Evolutionary conservation across 2,329 filamentous ascomycete genomes (phyloP), one percentile per base, ranked within the genome.

Genomic region (Fusarium algeriense): DNA sequence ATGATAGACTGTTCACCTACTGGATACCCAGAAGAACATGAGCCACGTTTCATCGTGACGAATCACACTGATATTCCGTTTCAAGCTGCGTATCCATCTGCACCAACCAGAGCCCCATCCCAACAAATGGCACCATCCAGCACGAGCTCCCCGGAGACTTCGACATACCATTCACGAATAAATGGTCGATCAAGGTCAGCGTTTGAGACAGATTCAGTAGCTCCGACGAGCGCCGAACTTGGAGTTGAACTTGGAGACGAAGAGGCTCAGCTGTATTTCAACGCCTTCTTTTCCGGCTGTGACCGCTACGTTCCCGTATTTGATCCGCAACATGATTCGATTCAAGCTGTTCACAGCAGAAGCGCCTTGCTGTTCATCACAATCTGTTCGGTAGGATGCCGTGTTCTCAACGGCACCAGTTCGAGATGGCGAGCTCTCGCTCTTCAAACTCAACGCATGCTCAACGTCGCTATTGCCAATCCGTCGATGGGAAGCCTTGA

Each of bases 361-460:
- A 67, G 38, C n/a, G n/a, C 66, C 2, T 5, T 67, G 1, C 14
- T 67, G 0, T 67, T 38, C 3, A 62, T 59, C 2, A 67, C 64
- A 7, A 67, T 67, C 7, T 67, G 64, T 6, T 62, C 64, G 13
- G 56, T 67, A 4, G 64, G 64, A 2, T 67, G 64, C 1, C 64
- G 64, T 7, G 64, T 67, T 5, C n/a, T 67, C 0, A 45, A 67
- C 3, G 64, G 64, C 11, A 67, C 64, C 0, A 55, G 41, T 1
- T 17, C 48, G 0, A 54, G 56, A 35, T 67, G 63, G 55, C 56
- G 64, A 8, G 49, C 56, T 9, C 48, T 67, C 0, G 56, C 63
- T 1, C 30, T 67, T 3, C 30, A 50, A 1, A 67, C 63, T 0
- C 64, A 67, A 37, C 64, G 64, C 7, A 50, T 67, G 64, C 44